Evolutionary conservation across 2,329 filamentous ascomycete species (phyloP).

Genomic region (Apiospora aurea): DNA sequence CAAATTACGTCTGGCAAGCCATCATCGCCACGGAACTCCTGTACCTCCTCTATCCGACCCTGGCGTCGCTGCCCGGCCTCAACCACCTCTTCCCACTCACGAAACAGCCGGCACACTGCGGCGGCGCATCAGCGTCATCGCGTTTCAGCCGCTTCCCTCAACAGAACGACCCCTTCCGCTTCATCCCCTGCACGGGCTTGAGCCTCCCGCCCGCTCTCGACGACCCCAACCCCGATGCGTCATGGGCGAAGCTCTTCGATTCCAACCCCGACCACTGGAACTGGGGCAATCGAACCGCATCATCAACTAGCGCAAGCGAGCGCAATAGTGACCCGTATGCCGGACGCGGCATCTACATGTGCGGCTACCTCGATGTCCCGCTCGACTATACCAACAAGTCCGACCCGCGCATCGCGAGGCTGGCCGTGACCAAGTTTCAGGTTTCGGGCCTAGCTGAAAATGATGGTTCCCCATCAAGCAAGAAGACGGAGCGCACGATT

Average conservation of each 20-base stretch:
- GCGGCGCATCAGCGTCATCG: conserved; percentile 24
- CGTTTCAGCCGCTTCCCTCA: conserved; percentile 50
- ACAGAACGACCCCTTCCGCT: conserved; percentile 52
- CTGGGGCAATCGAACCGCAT: conserved; percentile 46
- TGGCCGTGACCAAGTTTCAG: conserved; percentile 58
- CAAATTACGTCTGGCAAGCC: background rate
- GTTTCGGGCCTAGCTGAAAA: conserved; percentile 50
- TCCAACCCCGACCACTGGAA: conserved; percentile 54
- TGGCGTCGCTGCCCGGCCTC: background rate
- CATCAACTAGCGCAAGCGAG: background rate
- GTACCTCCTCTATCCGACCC: background rate
- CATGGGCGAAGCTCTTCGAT: conserved; percentile 52
- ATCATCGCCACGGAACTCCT: background rate
- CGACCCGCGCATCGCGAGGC: conserved; percentile 51
- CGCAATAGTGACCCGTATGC: conserved; percentile 41
- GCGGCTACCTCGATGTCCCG: conserved; percentile 56
- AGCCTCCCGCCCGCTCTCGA: conserved; percentile 51
- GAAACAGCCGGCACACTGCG: background rate
- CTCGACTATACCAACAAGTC: conserved; percentile 55
- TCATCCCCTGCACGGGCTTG: conserved; percentile 54
- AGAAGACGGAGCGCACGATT: conserved; percentile 53
- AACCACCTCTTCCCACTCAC: background rate
- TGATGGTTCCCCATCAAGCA: conserved; percentile 38
- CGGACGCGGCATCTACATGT: conserved; percentile 54
- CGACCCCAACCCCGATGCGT: conserved; percentile 44